Base-by-base conservation (phyloP, 305 asterid species). In the Plantago lanceolata region DNA sequence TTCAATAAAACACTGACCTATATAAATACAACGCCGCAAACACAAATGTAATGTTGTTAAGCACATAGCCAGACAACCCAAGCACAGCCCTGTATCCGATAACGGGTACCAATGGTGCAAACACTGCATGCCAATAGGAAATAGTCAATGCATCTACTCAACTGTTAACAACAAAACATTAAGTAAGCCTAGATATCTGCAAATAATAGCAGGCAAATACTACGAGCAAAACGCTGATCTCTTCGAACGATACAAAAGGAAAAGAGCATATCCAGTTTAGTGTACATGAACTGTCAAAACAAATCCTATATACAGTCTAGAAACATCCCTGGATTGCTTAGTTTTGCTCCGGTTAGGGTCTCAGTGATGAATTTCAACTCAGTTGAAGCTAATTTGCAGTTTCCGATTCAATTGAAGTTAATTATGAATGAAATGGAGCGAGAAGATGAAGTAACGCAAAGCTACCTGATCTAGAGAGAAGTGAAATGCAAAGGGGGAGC, bases 61-160 rank as follows among this genome's bases (percentile, higher is more conserved):
- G 73, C 72, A 84, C 77, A 75, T 90, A 93, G 67, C 97, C 96
- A 56, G 96, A 85, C 56, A 93, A 69, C 45, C 84, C 99, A 0
- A 93, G 83, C 72, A 87, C 96, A 50, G 95, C 97, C 73, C 95
- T 85, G 66, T 81, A 75, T 74, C 99, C 99, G 65, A 93, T 76
- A 68, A 89, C 58, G 44, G 95, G 96, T 67, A 84, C 79, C 76
- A 89, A 69, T 51, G 99, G 96, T 29, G 89, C 79, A 71, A 92
- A 84, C 73, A 87, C 99, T 93, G 94, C 82, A 62, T 11, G 19
- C 13, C 8, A 51, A 43, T 14, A 40, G 44, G 15, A 28, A 62
- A 70, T 33, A 70, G 67, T 67, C 21, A 73, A 49, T 61, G 61
- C 19, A 19, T 59, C 40, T 24, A 20, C 58, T 54, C 60, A 53